Evolutionary conservation across 2,329 filamentous ascomycete species (phyloP).

Genomic region (Aspergillus flavus): DNA sequence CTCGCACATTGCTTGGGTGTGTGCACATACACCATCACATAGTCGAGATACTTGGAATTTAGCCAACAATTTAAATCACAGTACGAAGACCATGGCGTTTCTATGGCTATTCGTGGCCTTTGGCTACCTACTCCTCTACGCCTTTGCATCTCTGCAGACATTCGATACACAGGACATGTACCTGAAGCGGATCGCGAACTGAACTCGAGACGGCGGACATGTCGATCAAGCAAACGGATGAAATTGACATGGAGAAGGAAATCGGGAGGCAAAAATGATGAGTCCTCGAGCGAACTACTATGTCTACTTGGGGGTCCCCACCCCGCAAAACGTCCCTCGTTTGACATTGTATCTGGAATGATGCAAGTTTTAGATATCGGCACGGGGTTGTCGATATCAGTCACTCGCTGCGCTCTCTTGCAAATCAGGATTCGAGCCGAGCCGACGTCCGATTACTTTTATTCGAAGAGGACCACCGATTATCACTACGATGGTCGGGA

Average conservation of each 20-base stretch:
- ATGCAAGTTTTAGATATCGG: background rate
- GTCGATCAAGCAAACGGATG: background rate
- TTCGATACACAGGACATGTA: slow-evolving; percentile 15
- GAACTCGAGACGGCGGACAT: slow-evolving; percentile 10
- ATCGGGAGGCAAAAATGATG: background rate
- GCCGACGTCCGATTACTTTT: background rate
- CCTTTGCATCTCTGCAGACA: slow-evolving; percentile 32
- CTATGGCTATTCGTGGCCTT: slow-evolving; percentile 39
- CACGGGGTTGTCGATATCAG: background rate
- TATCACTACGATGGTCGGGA: background rate
- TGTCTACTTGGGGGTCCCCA: background rate
- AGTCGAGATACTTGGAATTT: background rate
- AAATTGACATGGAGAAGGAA: background rate
- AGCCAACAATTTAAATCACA: background rate
- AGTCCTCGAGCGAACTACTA: background rate
- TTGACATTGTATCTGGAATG: background rate
- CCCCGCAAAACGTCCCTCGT: background rate
- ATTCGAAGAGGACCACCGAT: no score
- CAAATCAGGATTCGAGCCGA: background rate
- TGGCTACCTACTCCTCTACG: slow-evolving; percentile 39
- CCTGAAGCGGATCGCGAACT: slow-evolving; percentile 23
- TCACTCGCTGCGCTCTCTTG: background rate
- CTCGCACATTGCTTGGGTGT: background rate
- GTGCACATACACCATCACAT: background rate
- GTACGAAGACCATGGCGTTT: slow-evolving; percentile 24